Evolutionary conservation across 1,284 basidiomycete genomes (phyloP), one percentile per base, ranked within the genome.

Genomic region (Moesziomyces sp.): DNA sequence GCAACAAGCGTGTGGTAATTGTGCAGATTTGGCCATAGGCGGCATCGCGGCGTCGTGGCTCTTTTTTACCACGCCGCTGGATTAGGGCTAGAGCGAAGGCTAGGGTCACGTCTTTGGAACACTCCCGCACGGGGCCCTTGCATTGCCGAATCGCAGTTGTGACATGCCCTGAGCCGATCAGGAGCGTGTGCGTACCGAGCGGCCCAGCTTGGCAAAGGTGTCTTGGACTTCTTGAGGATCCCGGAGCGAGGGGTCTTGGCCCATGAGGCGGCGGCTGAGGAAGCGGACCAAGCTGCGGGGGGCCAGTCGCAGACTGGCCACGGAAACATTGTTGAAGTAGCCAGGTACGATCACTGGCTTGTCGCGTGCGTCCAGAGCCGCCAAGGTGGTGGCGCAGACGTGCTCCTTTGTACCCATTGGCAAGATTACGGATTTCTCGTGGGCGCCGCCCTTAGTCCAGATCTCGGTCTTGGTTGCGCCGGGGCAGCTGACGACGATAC

Each of bases 281-380:
- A 58, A 66, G 21, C 67, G 60, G 30, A 65, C 49, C 8, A 65
- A 49, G 23, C 48, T 55, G 16, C 63, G 49, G 3, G 67, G 67
- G n/a, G 54, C 60, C 3, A 70, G 3, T 24, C 67, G 67, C 46
- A 63, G 42, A 44, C 54, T 58, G 44, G 53, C 54, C 5, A 49
- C 28, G 28, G 46, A 40, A 6, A 70, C 5, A n/a, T 65, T 70
- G 34, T 70, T 66, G 23, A 70, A 53, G 34, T 66, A 61, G 46
- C 68, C 68, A 24, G 68, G 68, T 19, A 71, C 55, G 63, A 71
- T 68, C 18, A 67, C 16, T 10, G 68, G 49, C 48, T 59, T 60
- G 18, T 71, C 49, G 8, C 40, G 46, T 2, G 52, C 51, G 28
- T 71, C 68, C 9, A 71, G 44, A 5, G 63, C 68, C 1, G 46